Percentiles rank a stretch among this genome's conserved stretches.
Evolutionary conservation across 352 stramenopile genomes (phyloP).

Genomic region (Globisporangium okanoganense): DNA sequence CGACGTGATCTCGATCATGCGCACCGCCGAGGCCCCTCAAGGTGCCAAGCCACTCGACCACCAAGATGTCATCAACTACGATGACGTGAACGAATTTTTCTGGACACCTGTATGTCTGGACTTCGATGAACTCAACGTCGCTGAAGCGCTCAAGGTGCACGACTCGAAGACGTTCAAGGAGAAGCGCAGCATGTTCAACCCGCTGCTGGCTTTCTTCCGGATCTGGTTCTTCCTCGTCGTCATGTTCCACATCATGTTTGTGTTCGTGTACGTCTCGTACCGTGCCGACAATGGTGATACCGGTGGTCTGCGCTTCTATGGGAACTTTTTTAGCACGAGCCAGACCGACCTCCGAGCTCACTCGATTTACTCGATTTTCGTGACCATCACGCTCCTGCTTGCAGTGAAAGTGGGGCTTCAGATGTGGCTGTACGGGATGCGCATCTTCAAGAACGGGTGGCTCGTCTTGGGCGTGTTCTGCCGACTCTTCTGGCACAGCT

Average conservation of each 20-base stretch:
- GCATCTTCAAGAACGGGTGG: conserved; percentile 62
- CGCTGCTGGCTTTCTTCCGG: conserved; percentile 76
- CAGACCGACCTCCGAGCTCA: conserved; percentile 64
- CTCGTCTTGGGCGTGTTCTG: conserved; percentile 59
- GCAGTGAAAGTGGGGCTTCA: conserved; percentile 68
- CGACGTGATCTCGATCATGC: conserved; percentile 72
- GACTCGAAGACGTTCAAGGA: conserved; percentile 88
- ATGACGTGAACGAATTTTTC: conserved; percentile 90
- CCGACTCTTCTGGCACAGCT: conserved; percentile 64
- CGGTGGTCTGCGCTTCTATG: conserved; percentile 54
- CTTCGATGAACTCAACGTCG: conserved; percentile 67
- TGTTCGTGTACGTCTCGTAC: conserved; percentile 69
- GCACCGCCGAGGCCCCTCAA: conserved; percentile 33
- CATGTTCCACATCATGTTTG: conserved; percentile 63
- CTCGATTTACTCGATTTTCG: conserved; percentile 66
- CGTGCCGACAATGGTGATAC: conserved; percentile 47
- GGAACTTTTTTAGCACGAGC: conserved; percentile 44
- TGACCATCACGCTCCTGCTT: conserved; percentile 51
- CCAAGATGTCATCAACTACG: conserved; percentile 84
- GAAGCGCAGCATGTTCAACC: conserved; percentile 84
- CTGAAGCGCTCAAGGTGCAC: conserved; percentile 45
- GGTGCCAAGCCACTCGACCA: conserved; percentile 60
- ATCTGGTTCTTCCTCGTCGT: conserved; percentile 83
- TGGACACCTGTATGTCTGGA: conserved; percentile 66
- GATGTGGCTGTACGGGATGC: conserved; percentile 67